phyloP scores from a whole-genome alignment of 2,329 filamentous ascomycete species.

The Colletotrichum tabaci region DNA sequence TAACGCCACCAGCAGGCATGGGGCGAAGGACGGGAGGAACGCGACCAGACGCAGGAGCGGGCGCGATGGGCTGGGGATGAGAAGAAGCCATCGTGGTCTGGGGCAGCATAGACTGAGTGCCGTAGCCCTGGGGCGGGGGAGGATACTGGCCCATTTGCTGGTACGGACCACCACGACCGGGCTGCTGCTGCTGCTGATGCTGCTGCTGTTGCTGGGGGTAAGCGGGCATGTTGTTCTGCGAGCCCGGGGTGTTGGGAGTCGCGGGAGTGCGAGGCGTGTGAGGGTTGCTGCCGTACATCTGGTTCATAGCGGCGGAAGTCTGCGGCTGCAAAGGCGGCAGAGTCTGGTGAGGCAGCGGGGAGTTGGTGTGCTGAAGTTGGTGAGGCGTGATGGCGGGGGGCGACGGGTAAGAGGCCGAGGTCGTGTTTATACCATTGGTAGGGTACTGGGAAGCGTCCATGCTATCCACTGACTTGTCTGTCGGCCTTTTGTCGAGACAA shows the following conservation, averaged over 20 bases:
- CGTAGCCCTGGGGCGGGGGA: constrained; percentile 68
- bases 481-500: constrained; percentile 42
- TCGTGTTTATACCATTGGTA: constrained; percentile 70
- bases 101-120: constrained; percentile 74
- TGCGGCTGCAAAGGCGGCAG: constrained; percentile 69
- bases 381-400: constrained; percentile 67
- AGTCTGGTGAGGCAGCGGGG: constrained; percentile 67
- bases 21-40: constrained; percentile 75
- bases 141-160: constrained; percentile 71
- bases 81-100: constrained; percentile 76
- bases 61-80: constrained; percentile 83
- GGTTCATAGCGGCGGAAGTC: constrained; percentile 63
- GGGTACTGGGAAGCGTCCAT: constrained; percentile 71
- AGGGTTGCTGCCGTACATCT: constrained; percentile 71
- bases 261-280: constrained; percentile 75
- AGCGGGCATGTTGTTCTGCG: constrained; percentile 66
- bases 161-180: constrained; percentile 64
- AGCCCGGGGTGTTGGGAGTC: constrained; percentile 74
- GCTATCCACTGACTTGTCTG: constrained; percentile 49
- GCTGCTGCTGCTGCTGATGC: constrained; percentile 54
- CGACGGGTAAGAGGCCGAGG: constrained; percentile 65
- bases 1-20: constrained; percentile 78
- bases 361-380: constrained; percentile 62
- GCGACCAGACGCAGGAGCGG: constrained; percentile 73
- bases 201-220: constrained; percentile 63